These are phyloP conservation scores for Earliella scabrosa DNA, from an alignment of 1,284 basidiomycete genomes.

Conservation along the genomic window DNA sequence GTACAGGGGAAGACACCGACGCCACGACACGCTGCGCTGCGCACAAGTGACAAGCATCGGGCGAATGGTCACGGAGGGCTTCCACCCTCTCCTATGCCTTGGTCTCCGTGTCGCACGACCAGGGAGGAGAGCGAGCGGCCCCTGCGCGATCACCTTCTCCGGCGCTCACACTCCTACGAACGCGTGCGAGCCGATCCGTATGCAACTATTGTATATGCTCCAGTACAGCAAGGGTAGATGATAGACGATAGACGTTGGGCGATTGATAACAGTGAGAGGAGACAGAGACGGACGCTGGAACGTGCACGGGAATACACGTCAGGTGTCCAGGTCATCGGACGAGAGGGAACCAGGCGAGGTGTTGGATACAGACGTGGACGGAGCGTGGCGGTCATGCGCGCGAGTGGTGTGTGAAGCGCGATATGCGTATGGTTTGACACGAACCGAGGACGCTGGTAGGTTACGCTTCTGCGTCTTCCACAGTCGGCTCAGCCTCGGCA, in stretches of 20 bases:
- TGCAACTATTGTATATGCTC: slow-evolving; percentile 27
- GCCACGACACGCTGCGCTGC: background rate
- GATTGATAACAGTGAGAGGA: slow-evolving; percentile 1
- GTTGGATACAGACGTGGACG: background rate
- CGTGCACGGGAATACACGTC: slow-evolving; percentile 8
- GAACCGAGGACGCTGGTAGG: background rate
- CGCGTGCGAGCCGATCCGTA: slow-evolving; percentile 14
- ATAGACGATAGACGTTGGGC: slow-evolving; percentile 16
- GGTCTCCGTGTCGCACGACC: too few species aligned
- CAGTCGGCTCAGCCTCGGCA: slow-evolving; percentile 11
- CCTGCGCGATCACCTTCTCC: too few species aligned
- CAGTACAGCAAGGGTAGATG: slow-evolving; percentile 21
- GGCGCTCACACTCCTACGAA: background rate
- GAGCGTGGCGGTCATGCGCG: slow-evolving; percentile 14
- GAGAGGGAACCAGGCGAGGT: slow-evolving; percentile 2
- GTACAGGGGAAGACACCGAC: background rate
- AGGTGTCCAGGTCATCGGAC: slow-evolving; percentile 17
- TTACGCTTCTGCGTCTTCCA: slow-evolving; percentile 3
- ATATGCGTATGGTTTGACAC: background rate
- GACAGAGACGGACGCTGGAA: background rate
- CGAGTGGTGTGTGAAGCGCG: background rate
- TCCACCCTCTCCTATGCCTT: too few species aligned
- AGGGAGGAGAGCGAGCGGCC: too few species aligned
- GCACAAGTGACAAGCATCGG: background rate
- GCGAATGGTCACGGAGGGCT: too few species aligned